Evolutionary conservation across 108 stramenopile species (phyloP).

Genomic region (Skeletonema menzelii): DNA sequence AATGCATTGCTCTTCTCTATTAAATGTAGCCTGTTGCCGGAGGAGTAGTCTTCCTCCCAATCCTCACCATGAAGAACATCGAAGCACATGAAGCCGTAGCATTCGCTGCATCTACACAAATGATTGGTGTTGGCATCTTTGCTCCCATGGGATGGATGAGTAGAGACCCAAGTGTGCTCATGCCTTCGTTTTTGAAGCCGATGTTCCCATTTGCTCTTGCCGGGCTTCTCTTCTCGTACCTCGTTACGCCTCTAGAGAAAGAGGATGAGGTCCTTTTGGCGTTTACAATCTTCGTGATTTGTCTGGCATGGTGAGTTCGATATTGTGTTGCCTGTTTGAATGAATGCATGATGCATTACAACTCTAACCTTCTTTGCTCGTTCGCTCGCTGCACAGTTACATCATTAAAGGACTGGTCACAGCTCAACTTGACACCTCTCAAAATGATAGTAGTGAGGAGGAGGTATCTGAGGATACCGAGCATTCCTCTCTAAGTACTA

Average conservation of each 20-base stretch:
- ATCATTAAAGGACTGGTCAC: conserved; percentile 2
- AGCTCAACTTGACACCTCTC: background rate
- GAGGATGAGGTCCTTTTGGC: conserved; percentile 12
- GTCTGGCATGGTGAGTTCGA: background rate
- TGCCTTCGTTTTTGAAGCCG: conserved; percentile 8
- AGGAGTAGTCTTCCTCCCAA: conserved; percentile 12
- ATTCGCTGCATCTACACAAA: conserved; percentile 13
- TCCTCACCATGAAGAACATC: conserved; percentile 12
- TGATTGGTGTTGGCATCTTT: conserved; percentile 19
- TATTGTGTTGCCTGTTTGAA: background rate
- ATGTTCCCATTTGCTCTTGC: conserved; percentile 17
- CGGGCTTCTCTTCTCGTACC: conserved; percentile 9
- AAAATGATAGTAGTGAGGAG: background rate
- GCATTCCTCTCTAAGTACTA: no score
- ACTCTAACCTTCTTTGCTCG: background rate
- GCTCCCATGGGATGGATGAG: conserved; percentile 23
- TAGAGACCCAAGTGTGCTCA: conserved; percentile 10
- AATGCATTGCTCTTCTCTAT: background rate
- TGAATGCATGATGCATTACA: background rate
- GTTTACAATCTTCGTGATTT: conserved; percentile 10
- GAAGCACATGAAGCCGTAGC: conserved; percentile 18
- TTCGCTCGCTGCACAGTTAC: background rate
- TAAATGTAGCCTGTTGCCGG: conserved; percentile 4
- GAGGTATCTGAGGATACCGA: background rate
- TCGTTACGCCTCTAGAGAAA: conserved; percentile 9